These are phyloP conservation scores for Ophiostoma sp. DNA, from an alignment of 2,329 filamentous ascomycete genomes.

Conservation along the genomic window DNA sequence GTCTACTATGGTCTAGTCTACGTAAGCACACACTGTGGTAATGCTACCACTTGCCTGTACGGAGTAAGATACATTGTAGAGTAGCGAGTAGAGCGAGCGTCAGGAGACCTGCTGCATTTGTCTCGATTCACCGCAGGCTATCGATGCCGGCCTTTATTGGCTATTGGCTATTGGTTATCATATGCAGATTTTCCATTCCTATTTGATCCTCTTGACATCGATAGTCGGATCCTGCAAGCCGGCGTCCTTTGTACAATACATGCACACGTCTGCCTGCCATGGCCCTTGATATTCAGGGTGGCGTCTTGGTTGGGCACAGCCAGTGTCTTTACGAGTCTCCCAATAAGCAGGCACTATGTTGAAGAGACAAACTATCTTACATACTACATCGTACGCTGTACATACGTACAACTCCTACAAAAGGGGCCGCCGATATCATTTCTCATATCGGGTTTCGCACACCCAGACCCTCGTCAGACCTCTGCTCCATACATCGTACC, in stretches of 20 bases:
- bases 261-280: too few relatives aligned
- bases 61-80: too few relatives aligned
- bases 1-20: too few relatives aligned
- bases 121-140: not conserved
- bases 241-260: too few relatives aligned
- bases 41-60: not conserved
- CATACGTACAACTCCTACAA: not conserved
- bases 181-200: too few relatives aligned
- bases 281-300: not conserved
- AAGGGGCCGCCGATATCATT: not conserved
- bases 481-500: not conserved
- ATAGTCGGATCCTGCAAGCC: not conserved
- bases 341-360: not conserved
- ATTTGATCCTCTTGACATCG: not conserved
- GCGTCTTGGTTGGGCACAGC: not conserved
- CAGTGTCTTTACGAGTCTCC: not conserved
- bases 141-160: not conserved
- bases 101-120: not conserved
- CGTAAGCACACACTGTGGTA: too few relatives aligned
- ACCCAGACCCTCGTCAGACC: not conserved
- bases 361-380: not conserved
- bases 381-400: too few relatives aligned
- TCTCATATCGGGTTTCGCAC: not conserved
- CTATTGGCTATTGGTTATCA: not conserved
- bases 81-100: not conserved